Evolutionary conservation across 371 early-diverging fungal genomes (phyloP).

Genomic region (Syncephalastrum monosporum): DNA sequence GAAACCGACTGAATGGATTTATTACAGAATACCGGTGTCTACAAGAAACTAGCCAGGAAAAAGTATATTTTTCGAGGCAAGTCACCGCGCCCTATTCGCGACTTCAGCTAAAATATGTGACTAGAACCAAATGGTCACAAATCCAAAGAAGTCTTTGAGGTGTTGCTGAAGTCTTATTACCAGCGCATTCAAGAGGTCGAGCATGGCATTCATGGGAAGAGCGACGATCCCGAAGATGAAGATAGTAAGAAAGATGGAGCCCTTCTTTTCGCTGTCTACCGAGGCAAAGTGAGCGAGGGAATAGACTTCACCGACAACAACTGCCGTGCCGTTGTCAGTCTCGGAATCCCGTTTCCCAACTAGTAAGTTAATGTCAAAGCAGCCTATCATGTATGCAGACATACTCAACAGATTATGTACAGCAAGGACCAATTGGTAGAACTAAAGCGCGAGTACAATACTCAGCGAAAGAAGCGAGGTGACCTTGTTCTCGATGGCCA

Average conservation of each 20-base stretch:
- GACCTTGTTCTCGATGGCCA: conserved; percentile 19
- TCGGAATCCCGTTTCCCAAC: conserved; percentile 92
- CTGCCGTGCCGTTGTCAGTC: conserved; percentile 85
- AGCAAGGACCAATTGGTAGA: conserved; percentile 40
- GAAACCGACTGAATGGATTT: too few species aligned
- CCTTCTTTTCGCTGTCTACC: conserved; percentile 63
- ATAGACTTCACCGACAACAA: conserved; percentile 90
- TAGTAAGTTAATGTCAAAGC: conserved; percentile 17
- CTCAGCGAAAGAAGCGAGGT: conserved; percentile 11
- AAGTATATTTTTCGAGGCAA: conserved; percentile 37
- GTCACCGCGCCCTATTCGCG: background rate
- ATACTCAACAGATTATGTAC: background rate
- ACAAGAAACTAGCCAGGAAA: conserved; percentile 22
- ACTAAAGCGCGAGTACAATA: conserved; percentile 43
- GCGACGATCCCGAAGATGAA: background rate
- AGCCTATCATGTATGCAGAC: background rate
- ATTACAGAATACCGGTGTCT: conserved; percentile 32
- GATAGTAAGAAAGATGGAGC: conserved; percentile 49
- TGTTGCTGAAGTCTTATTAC: conserved; percentile 47
- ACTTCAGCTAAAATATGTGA: too few species aligned
- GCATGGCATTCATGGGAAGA: background rate
- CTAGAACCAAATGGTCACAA: conserved; percentile 4
- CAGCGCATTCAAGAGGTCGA: conserved; percentile 22
- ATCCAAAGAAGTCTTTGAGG: conserved; percentile 54
- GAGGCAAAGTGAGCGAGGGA: conserved; percentile 96